Evolutionary conservation across 768 basidiomycete genomes (phyloP).

Genomic region (Lyophyllum decastes): DNA sequence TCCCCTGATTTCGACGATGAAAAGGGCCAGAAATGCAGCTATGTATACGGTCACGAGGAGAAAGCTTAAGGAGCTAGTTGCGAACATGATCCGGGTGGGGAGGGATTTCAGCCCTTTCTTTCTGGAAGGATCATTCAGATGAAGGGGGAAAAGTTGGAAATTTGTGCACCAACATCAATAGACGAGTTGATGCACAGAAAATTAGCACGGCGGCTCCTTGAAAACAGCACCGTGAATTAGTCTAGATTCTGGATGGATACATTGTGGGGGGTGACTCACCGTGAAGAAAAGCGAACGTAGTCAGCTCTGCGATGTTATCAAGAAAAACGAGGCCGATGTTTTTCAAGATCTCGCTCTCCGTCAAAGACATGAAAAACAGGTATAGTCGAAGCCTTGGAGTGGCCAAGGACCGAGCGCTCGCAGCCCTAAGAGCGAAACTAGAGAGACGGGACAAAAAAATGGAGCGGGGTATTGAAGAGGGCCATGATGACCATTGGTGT

Average conservation of each 20-base stretch:
- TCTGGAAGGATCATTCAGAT: neutral
- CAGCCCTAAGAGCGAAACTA: too few species aligned
- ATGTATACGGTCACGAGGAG: neutral
- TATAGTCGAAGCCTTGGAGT: neutral
- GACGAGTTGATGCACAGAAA: neutral
- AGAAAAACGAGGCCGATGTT: neutral
- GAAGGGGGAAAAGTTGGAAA: too few species aligned
- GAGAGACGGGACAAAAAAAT: too few species aligned
- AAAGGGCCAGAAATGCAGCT: neutral
- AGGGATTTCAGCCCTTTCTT: neutral
- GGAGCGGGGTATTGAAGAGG: too few species aligned
- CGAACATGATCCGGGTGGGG: neutral
- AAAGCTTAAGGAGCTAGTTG: neutral
- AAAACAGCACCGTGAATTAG: neutral
- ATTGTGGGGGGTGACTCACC: neutral
- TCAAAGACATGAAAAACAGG: neutral
- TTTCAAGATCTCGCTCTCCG: neutral
- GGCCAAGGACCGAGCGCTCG: neutral
- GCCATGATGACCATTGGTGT: too few species aligned
- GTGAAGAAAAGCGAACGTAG: neutral
- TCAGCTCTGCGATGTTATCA: neutral
- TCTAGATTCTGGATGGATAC: neutral
- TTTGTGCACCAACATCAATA: neutral
- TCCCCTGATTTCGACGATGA: neutral
- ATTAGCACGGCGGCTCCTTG: neutral